phyloP scores from a whole-genome alignment of 805 yeast species.

The Metschnikowia orientalis region DNA sequence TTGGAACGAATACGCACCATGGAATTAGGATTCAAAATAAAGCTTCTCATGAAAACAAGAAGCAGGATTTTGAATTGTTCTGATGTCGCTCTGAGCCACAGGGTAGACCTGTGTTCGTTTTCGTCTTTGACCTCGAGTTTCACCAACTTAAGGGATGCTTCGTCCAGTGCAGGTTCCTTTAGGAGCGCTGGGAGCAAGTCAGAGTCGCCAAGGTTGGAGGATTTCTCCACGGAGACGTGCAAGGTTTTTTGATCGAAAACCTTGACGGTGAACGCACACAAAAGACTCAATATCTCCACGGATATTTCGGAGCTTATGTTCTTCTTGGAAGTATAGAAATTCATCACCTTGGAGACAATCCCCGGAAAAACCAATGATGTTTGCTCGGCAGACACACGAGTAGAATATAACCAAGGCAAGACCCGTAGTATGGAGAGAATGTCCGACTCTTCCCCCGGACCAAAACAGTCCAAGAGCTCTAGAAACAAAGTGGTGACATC shows the following conservation, averaged over 20 bases:
- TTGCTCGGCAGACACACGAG: constrained; percentile 26
- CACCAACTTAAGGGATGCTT: background rate
- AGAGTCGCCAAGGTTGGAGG: background rate
- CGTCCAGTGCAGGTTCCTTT: background rate
- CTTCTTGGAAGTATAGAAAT: constrained; percentile 21
- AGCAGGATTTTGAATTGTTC: constrained; percentile 35
- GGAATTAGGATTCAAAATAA: constrained; percentile 20
- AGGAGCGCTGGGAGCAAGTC: background rate
- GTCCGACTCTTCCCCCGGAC: constrained; percentile 2
- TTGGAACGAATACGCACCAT: constrained; percentile 22
- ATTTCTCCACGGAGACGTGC: background rate
- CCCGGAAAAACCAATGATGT: constrained; percentile 41
- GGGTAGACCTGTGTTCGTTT: constrained; percentile 17
- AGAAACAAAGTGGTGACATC: constrained; percentile 25
- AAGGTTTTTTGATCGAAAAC: constrained; percentile 30
- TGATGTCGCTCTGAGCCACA: constrained; percentile 39
- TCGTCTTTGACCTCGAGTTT: background rate
- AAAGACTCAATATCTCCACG: constrained; percentile 19
- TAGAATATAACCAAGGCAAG: constrained; percentile 13
- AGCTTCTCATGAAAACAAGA: constrained; percentile 26
- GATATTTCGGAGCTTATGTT: constrained; percentile 23
- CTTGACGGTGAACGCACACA: constrained; percentile 20
- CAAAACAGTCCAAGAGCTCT: constrained; percentile 14
- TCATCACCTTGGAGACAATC: constrained; percentile 28
- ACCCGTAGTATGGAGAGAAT: constrained; percentile 6